Evolutionary conservation across 164 flowering plant genomes (phyloP), one percentile per base, ranked within the genome.

Genomic region (Vitis amurensis): DNA sequence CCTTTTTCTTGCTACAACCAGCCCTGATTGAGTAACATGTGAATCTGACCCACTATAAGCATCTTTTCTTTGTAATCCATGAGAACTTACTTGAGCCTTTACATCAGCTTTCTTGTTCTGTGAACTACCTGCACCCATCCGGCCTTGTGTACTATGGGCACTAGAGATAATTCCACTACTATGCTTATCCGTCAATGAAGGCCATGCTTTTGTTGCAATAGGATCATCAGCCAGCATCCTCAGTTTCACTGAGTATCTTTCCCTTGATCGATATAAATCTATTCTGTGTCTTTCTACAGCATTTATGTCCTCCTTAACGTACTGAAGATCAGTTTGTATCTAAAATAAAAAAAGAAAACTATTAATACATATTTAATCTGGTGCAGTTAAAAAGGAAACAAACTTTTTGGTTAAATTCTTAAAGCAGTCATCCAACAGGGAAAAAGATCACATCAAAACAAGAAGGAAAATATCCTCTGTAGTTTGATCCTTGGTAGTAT

Each of bases 271-370:
- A 60, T 76, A 86, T 70, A 93, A 77, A 31, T 96, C 95, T 73
- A 85, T 83, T 81, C 91, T 84, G 69, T 83, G 91, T 69, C 85
- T 88, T 82, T 96, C 98, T 29, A 93, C 97, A 52, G 87, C 75
- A 77, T 67, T 82, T 69, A 93, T 75, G 68, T 96, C 98, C 75
- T 93, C 97, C 65, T 89, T 92, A 65, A 96, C 86, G 73, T 82
- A 93, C 69, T 87, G 91, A 61, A 96, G 93, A 82, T 96, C 97
- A 71, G 71, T 77, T 87, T 91, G 92, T 51, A 91, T 81, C 99
- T 96, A 65, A 53, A 37, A 23, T 23, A 37, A 68, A 27, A 55
- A 37, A 69, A 17, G 50, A 16, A 53, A 50, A 70, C 58, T 14
- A 7, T 2, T 50, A 49, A 31, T 3, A 12, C 44, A 17, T 64